A percentile compares a stretch with the other conserved stretches of the same genome.
These are phyloP conservation scores for Metschnikowia henanensis DNA, from an alignment of 805 yeast species.

Conservation along the genomic window DNA sequence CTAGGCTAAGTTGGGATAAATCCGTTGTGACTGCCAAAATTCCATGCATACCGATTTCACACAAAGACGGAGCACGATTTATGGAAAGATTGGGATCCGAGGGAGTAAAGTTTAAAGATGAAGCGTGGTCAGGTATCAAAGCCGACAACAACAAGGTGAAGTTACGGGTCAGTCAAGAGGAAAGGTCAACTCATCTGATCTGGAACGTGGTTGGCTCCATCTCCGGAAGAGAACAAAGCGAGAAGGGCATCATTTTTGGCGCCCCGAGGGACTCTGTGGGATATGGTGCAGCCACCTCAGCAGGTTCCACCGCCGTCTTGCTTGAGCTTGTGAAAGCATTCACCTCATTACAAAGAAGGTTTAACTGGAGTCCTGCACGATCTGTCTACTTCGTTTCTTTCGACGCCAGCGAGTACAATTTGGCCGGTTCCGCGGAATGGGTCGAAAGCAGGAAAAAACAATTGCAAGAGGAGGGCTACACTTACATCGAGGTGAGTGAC, in stretches of 20 bases:
- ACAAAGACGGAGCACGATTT: conserved; percentile 56
- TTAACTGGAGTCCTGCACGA: conserved; percentile 82
- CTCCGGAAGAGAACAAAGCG: conserved; percentile 77
- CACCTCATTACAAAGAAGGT: conserved; percentile 58
- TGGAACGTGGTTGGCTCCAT: conserved; percentile 82
- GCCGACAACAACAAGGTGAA: conserved; percentile 21
- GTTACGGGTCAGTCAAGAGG: conserved; percentile 36
- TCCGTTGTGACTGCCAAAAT: conserved; percentile 62
- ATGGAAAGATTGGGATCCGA: conserved; percentile 30
- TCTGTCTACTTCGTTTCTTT: conserved; percentile 80
- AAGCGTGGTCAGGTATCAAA: conserved; percentile 27
- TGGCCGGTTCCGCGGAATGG: conserved; percentile 85
- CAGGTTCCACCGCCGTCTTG: conserved; percentile 72
- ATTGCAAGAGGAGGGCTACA: conserved; percentile 58
- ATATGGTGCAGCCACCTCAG: conserved; percentile 69
- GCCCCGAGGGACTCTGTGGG: conserved; percentile 80
- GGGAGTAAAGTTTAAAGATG: conserved; percentile 31
- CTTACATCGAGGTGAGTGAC: conserved; percentile 75
- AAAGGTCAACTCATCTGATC: conserved; percentile 57
- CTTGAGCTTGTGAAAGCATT: conserved; percentile 71
- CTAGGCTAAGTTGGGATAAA: conserved; percentile 42
- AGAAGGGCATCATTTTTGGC: conserved; percentile 72
- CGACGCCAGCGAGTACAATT: conserved; percentile 78
- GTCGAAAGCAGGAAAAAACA: conserved; percentile 55
- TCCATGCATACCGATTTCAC: conserved; percentile 77